Conservation (phyloP, 2,329 filamentous ascomycete species). For the Huntiella bhutanensis region DNA sequence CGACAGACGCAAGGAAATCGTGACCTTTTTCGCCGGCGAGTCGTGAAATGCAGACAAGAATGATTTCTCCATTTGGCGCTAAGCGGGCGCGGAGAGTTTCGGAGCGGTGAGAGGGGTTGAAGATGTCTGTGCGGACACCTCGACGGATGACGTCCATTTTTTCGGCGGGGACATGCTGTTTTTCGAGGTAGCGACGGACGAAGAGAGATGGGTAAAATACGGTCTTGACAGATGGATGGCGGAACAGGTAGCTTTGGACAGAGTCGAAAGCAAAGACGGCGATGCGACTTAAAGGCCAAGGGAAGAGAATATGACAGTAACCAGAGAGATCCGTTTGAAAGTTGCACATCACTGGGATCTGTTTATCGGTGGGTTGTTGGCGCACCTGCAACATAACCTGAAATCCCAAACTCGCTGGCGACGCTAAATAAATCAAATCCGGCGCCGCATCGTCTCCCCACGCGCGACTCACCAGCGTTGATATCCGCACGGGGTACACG, state of each 20-base stretch:
- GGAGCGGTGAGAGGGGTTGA: constrained; percentile 34
- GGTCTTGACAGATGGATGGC: constrained; percentile 39
- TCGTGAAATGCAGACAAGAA: constrained; percentile 47
- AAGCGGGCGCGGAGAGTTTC: constrained; percentile 32
- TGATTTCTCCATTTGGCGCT: constrained; percentile 42
- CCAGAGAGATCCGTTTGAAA: constrained; percentile 54
- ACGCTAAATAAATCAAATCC: constrained; percentile 51
- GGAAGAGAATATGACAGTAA: constrained; percentile 52
- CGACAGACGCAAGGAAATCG: constrained; percentile 41
- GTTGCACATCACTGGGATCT: constrained; percentile 45
- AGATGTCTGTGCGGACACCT: constrained; percentile 45
- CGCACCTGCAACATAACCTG: constrained; percentile 51
- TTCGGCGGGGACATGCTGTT: constrained; percentile 31
- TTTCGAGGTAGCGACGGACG: constrained; percentile 40
- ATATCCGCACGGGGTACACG: constrained; percentile 48
- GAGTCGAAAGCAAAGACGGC: constrained; percentile 42
- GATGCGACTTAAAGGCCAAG: constrained; percentile 37
- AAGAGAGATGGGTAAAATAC: constrained; percentile 51
- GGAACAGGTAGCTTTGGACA: constrained; percentile 49
- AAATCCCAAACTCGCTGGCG: constrained; percentile 50
- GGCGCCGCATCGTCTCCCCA: constrained; percentile 33
- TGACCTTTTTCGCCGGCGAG: constrained; percentile 55
- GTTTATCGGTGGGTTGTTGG: constrained; percentile 33
- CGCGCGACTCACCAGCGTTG: constrained; percentile 37
- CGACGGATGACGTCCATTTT: constrained; percentile 44